Percentiles rank a stretch among this genome's conserved stretches.
phyloP scores from a whole-genome alignment of 2,329 filamentous ascomycete species.

The Aureobasidium sp. region DNA sequence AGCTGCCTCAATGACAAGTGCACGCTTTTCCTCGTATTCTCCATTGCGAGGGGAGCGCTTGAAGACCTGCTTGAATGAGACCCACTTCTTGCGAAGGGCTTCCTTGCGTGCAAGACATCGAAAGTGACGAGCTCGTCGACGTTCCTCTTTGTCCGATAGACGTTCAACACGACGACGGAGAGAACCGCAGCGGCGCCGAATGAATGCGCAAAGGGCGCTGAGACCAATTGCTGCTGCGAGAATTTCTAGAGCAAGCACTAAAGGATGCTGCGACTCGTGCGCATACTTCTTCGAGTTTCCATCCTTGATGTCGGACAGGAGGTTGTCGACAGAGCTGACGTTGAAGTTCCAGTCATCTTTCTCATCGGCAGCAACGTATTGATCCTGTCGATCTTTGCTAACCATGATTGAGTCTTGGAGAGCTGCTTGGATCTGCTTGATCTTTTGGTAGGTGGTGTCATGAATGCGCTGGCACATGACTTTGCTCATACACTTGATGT shows the following conservation, averaged over 20 bases:
- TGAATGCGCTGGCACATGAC: slow-evolving; percentile 12
- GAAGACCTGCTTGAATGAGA: slow-evolving; percentile 24
- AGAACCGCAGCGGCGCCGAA: slow-evolving; percentile 44
- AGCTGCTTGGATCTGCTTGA: slow-evolving; percentile 7
- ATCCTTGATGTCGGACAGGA: neutral
- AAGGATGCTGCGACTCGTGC: slow-evolving; percentile 20
- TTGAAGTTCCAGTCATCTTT: slow-evolving; percentile 3
- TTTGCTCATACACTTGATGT: slow-evolving; percentile 10
- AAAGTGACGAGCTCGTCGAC: slow-evolving; percentile 46
- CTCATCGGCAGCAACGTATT: slow-evolving; percentile 1
- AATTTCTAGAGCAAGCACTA: slow-evolving; percentile 37
- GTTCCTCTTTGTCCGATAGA: slow-evolving; percentile 48
- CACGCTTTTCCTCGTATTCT: slow-evolving; percentile 48
- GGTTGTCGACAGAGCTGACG: neutral
- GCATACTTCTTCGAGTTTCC: neutral
- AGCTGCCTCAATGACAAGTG: slow-evolving; percentile 37
- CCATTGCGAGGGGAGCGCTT: slow-evolving; percentile 28
- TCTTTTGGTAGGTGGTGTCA: slow-evolving; percentile 1
- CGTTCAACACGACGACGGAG: slow-evolving; percentile 46
- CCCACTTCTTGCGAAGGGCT: slow-evolving; percentile 46
- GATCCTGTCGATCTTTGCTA: slow-evolving; percentile 1
- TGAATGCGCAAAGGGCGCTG: slow-evolving; percentile 36
- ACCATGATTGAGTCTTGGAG: slow-evolving; percentile 8
- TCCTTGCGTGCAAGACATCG: slow-evolving; percentile 47
- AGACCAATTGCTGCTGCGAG: slow-evolving; percentile 40